Evolutionary conservation across 768 basidiomycete species (phyloP).

Genomic region (Ephemerocybe angulata): DNA sequence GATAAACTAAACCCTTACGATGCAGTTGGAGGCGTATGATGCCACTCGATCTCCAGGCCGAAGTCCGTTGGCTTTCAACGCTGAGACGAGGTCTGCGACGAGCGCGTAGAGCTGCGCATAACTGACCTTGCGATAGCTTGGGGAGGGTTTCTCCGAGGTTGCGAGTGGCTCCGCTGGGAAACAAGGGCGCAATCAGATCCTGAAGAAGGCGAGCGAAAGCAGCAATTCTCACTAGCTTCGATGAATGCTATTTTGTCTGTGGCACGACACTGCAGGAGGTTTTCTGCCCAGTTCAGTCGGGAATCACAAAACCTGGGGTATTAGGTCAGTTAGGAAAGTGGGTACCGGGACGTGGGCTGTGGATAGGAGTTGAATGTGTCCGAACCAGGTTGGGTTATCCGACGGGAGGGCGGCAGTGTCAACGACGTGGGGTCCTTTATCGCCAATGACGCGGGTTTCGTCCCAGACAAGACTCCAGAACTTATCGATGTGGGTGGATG

Average conservation of each 20-base stretch:
- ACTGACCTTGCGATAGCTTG: conserved; percentile 42
- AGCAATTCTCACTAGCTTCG: conserved; percentile 56
- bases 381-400: conserved; percentile 66
- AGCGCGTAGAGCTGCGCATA: conserved; percentile 57
- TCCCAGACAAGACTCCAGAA: conserved; percentile 83
- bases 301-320: conserved; percentile 50
- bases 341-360: background rate
- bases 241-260: conserved; percentile 60
- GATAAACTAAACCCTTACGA: conserved; percentile 42
- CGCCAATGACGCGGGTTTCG: conserved; percentile 53
- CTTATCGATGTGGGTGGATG: conserved; percentile 48
- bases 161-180: conserved; percentile 51
- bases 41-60: conserved; percentile 69
- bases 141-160: conserved; percentile 42
- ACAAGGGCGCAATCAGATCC: conserved; percentile 14
- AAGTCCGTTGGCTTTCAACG: conserved; percentile 49
- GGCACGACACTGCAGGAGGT: conserved; percentile 63
- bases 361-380: conserved; percentile 1
- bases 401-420: conserved; percentile 50
- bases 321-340: conserved; percentile 7
- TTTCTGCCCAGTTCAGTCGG: conserved; percentile 76
- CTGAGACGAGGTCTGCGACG: conserved; percentile 56
- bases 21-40: conserved; percentile 76
- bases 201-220: conserved; percentile 13
- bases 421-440: conserved; percentile 59